phyloP scores from a whole-genome alignment of 2,329 filamentous ascomycete genomes.

The Talaromyces sp. region DNA sequence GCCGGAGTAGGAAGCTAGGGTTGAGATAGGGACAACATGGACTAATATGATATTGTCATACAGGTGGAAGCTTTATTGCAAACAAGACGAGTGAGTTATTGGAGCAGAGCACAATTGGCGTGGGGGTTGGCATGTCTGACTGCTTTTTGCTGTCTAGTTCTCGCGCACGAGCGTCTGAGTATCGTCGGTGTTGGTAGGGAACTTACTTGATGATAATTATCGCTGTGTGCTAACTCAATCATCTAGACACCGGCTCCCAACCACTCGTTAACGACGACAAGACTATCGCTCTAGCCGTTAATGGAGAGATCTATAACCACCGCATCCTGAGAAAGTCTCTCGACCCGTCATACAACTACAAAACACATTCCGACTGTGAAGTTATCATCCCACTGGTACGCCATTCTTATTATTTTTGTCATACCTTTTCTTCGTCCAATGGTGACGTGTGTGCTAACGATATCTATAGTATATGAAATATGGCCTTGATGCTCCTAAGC shows the following conservation, averaged over 20 bases:
- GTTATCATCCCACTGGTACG: conserved; percentile 94
- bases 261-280: conserved; percentile 89
- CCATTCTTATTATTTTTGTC: conserved; percentile 8
- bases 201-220: background rate
- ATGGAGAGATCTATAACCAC: conserved; percentile 99
- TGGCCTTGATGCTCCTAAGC: conserved; percentile 84
- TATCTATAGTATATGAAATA: conserved; percentile 73
- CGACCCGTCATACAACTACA: conserved; percentile 85
- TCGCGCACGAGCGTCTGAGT: conserved; percentile 94
- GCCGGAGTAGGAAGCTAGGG: conserved; percentile 8
- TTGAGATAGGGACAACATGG: conserved; percentile 1
- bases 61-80: conserved; percentile 80
- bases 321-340: conserved; percentile 84
- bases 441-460: background rate
- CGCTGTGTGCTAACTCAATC: background rate
- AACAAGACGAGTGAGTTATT: conserved; percentile 73
- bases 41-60: conserved; percentile 13
- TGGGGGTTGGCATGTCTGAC: conserved; percentile 3
- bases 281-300: conserved; percentile 86
- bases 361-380: conserved; percentile 97
- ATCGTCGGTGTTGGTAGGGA: conserved; percentile 89
- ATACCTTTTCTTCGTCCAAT: background rate
- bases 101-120: conserved; percentile 27
- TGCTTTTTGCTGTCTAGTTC: conserved; percentile 52
- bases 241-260: conserved; percentile 83